Conservation (phyloP, 202 grass and related monocot genomes). For the Eragrostis tef region DNA sequence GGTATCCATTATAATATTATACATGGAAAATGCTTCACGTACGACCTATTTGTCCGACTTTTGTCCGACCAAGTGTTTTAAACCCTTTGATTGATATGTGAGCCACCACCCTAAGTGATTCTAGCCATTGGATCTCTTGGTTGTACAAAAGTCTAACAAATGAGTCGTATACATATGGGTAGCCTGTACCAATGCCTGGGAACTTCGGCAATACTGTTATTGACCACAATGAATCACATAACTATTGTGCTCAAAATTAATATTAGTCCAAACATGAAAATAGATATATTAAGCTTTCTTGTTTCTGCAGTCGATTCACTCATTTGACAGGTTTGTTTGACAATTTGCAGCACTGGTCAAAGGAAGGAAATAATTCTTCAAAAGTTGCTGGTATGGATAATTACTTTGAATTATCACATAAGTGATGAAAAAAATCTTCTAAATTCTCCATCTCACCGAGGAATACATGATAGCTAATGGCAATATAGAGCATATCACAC, state of each 20-base stretch:
- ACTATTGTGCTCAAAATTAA: background rate
- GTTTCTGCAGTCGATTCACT: slow-evolving; percentile 23
- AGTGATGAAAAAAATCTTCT: background rate
- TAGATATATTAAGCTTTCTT: slow-evolving; percentile 17
- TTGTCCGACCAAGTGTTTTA: too few species aligned
- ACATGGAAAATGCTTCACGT: too few species aligned
- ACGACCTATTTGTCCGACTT: too few species aligned
- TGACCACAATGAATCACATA: background rate
- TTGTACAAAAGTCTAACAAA: too few species aligned
- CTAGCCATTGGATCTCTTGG: too few species aligned
- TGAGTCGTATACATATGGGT: background rate
- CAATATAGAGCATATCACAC: background rate
- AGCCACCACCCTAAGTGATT: too few species aligned
- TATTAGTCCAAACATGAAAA: slow-evolving; percentile 5
- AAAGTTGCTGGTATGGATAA: slow-evolving; percentile 73
- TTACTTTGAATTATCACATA: slow-evolving; percentile 23
- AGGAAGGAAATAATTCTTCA: slow-evolving; percentile 79
- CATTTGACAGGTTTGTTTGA: slow-evolving; percentile 47
- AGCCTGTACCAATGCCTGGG: background rate
- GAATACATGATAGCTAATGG: slow-evolving; percentile 11
- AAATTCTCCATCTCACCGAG: background rate
- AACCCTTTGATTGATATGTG: too few species aligned
- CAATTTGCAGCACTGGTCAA: slow-evolving; percentile 69
- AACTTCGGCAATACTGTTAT: slow-evolving; percentile 5
- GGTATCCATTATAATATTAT: background rate